Percentiles rank a stretch among this genome's conserved stretches.
Conservation (phyloP, 108 stramenopile species). For the Nannochloropsis gaditana region DNA sequence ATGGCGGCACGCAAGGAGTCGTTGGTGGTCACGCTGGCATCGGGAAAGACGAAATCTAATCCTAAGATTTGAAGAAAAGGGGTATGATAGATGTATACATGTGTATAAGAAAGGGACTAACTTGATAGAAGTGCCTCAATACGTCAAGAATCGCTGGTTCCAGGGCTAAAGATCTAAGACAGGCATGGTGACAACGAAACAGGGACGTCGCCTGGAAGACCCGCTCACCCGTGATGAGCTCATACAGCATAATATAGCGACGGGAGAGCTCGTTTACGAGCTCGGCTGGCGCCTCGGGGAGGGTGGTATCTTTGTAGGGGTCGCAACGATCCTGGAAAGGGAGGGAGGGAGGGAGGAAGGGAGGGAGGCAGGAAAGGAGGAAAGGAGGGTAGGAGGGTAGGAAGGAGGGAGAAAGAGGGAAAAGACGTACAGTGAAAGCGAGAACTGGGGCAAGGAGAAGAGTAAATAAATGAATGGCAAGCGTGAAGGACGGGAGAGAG, state of each 20-base stretch:
- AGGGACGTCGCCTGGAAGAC: neutral
- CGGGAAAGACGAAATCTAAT: neutral
- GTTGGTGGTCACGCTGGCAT: neutral
- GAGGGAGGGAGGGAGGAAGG: neutral
- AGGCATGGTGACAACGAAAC: too few relatives aligned
- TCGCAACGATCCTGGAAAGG: constrained; percentile 70
- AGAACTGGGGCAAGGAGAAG: neutral
- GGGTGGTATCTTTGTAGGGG: constrained; percentile 83
- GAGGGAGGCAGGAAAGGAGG: neutral
- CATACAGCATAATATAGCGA: constrained; percentile 88
- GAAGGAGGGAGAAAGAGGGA: neutral
- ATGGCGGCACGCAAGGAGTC: neutral
- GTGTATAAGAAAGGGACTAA: neutral
- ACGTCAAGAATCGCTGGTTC: too few relatives aligned
- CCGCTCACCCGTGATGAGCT: constrained; percentile 83
- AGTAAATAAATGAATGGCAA: neutral
- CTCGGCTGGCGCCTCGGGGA: constrained; percentile 90
- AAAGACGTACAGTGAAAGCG: neutral
- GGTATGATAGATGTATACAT: neutral
- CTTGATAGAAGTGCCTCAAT: too few relatives aligned
- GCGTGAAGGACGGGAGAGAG: neutral
- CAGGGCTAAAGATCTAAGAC: too few relatives aligned
- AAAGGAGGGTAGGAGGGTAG: neutral
- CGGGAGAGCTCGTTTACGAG: constrained; percentile 87
- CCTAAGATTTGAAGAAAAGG: neutral